These are phyloP conservation scores for Phytophthora crassamura DNA, from an alignment of 352 stramenopile genomes.

Conservation along the genomic window DNA sequence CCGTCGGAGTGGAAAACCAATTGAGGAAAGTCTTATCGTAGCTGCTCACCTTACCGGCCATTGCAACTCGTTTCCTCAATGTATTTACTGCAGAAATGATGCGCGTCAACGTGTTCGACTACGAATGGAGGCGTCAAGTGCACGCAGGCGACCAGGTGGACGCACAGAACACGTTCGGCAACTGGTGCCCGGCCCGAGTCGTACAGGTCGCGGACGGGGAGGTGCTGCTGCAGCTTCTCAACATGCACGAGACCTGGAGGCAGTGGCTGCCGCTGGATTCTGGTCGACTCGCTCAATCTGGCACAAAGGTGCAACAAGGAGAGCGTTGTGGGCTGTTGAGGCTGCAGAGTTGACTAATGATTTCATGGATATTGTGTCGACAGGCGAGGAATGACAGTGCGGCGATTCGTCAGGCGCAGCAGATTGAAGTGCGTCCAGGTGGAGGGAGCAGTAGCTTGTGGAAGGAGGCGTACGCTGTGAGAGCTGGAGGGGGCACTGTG, in stretches of 20 bases:
- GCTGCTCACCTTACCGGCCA: conserved; percentile 7
- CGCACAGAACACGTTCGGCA: conserved; percentile 84
- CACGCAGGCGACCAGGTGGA: conserved; percentile 70
- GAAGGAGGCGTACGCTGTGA: conserved; percentile 73
- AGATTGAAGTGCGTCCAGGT: conserved; percentile 68
- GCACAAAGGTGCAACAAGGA: conserved; percentile 51
- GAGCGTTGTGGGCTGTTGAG: not conserved
- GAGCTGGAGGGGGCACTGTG: conserved; percentile 46
- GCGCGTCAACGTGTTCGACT: conserved; percentile 71
- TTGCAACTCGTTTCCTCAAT: conserved; percentile 2
- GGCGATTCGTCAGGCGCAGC: conserved; percentile 68
- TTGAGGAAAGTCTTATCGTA: conserved; percentile 1
- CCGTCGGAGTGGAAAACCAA: not conserved
- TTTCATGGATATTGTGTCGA: not conserved
- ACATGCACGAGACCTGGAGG: conserved; percentile 84
- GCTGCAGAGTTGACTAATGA: conserved; percentile 1
- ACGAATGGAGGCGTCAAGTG: conserved; percentile 78
- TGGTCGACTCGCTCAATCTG: conserved; percentile 58
- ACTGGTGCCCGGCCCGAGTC: conserved; percentile 79
- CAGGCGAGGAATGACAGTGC: conserved; percentile 65
- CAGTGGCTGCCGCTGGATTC: conserved; percentile 75
- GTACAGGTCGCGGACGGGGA: conserved; percentile 68
- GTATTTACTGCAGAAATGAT: conserved; percentile 68
- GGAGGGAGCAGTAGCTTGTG: conserved; percentile 50
- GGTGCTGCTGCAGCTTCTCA: conserved; percentile 74